Evolutionary conservation across 2,329 filamentous ascomycete species (phyloP).

Genomic region (Fusarium sp.): DNA sequence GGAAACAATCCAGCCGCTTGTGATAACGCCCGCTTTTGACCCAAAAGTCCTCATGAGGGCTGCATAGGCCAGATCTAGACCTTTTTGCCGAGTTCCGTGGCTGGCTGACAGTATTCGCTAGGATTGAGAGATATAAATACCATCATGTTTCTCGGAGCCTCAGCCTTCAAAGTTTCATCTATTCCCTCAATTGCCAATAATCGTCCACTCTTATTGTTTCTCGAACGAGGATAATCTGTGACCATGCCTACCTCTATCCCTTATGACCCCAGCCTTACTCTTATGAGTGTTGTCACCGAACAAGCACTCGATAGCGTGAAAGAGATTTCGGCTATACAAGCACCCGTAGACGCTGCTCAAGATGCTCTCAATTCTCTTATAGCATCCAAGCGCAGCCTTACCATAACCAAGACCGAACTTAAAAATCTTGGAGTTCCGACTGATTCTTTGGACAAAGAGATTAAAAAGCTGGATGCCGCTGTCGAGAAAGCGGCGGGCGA

Average conservation of each 20-base stretch:
- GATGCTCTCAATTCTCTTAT: conserved; percentile 30
- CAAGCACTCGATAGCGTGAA: not conserved
- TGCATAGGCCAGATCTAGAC: too few relatives aligned
- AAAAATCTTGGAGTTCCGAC: conserved; percentile 12
- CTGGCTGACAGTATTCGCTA: too few relatives aligned
- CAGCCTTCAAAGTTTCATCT: too few relatives aligned
- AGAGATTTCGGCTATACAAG: not conserved
- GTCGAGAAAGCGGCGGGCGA: not conserved
- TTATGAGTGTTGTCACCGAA: conserved; percentile 9
- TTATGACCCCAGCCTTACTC: conserved; percentile 23
- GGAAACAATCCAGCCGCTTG: too few relatives aligned
- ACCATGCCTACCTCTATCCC: conserved; percentile 23
- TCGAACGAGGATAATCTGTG: too few relatives aligned
- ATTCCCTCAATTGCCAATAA: too few relatives aligned
- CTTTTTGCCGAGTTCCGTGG: too few relatives aligned
- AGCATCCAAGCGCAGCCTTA: conserved; percentile 18
- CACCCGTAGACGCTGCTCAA: conserved; percentile 20
- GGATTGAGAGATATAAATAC: too few relatives aligned
- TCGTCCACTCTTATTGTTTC: too few relatives aligned
- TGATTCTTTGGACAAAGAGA: not conserved
- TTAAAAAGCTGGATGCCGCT: not conserved
- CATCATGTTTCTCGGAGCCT: too few relatives aligned
- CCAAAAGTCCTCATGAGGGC: too few relatives aligned
- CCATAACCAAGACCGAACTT: conserved; percentile 37
- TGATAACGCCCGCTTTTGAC: too few relatives aligned